Conservation (phyloP, 208 protist genomes). For the Wallacemonas sp. region DNA sequence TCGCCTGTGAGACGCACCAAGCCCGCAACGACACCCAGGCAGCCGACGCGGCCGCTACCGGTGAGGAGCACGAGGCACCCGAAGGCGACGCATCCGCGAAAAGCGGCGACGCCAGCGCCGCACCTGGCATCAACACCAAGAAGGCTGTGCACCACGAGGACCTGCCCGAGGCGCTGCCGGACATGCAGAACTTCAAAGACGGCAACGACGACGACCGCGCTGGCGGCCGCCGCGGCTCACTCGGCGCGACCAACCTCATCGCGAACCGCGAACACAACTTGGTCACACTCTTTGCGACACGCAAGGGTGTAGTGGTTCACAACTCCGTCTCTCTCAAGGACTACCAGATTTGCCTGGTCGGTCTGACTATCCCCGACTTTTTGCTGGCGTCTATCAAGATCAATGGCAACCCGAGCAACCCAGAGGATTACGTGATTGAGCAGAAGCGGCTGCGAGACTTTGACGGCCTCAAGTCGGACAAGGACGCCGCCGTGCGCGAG, state of each 20-base stretch:
- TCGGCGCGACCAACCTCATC: conserved; percentile 63
- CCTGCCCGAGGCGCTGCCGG: conserved; percentile 60
- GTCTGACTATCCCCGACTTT: conserved; percentile 92
- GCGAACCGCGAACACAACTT: conserved; percentile 68
- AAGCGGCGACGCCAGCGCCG: not conserved
- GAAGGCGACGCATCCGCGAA: not conserved
- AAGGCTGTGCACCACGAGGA: conserved; percentile 35
- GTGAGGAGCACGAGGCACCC: not conserved
- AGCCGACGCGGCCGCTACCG: not conserved
- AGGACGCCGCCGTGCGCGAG: conserved; percentile 84
- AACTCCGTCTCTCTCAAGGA: conserved; percentile 71
- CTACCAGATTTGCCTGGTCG: conserved; percentile 89
- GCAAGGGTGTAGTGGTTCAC: conserved; percentile 80
- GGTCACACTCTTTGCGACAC: conserved; percentile 87
- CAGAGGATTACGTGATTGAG: conserved; percentile 89
- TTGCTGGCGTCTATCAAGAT: conserved; percentile 84
- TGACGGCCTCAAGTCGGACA: conserved; percentile 89
- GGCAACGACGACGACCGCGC: conserved; percentile 28
- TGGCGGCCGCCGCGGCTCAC: conserved; percentile 26
- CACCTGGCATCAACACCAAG: not conserved
- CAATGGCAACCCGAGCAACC: conserved; percentile 67
- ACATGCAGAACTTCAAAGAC: conserved; percentile 86
- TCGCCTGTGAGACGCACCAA: conserved; percentile 88
- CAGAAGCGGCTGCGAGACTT: conserved; percentile 92
- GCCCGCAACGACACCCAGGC: conserved; percentile 9